Evolutionary conservation across 768 basidiomycete genomes (phyloP).

Genomic region (Phlebiopsis gigantea): DNA sequence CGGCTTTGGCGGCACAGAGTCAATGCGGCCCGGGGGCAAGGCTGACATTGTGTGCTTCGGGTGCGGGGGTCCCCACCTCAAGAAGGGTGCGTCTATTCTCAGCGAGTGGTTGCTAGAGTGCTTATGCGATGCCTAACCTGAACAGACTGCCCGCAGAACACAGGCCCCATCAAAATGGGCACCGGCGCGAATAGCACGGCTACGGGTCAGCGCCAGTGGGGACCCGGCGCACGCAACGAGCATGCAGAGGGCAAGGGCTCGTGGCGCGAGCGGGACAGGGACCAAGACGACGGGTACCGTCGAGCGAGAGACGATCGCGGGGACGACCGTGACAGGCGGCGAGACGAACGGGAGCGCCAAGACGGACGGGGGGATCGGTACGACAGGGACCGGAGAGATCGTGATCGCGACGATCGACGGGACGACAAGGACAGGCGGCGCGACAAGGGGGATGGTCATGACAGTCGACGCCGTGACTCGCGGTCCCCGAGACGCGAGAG

Average conservation of each 20-base stretch:
- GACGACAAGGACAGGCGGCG: slow-evolving; percentile 16
- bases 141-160: slow-evolving; percentile 33
- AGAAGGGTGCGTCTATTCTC: slow-evolving; percentile 57
- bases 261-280: slow-evolving; percentile 11
- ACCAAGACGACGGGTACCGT: slow-evolving; percentile 14
- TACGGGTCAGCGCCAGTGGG: slow-evolving; percentile 22
- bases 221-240: slow-evolving; percentile 16
- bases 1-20: slow-evolving; percentile 58
- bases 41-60: slow-evolving; percentile 61
- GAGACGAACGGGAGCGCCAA: slow-evolving; percentile 10
- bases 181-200: slow-evolving; percentile 29
- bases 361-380: neutral
- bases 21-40: slow-evolving; percentile 52
- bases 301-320: slow-evolving; percentile 20
- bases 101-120: neutral
- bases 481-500: slow-evolving; percentile 18
- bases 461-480: neutral
- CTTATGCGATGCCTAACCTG: neutral
- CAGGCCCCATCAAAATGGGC: slow-evolving; percentile 21
- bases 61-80: slow-evolving; percentile 92
- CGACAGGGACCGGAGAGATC: neutral
- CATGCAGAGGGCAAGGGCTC: neutral
- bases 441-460: slow-evolving; percentile 10
- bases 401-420: neutral
- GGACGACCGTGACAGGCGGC: slow-evolving; percentile 15